Evolutionary conservation across 768 basidiomycete genomes (phyloP).

Genomic region (Serendipita sp.): DNA sequence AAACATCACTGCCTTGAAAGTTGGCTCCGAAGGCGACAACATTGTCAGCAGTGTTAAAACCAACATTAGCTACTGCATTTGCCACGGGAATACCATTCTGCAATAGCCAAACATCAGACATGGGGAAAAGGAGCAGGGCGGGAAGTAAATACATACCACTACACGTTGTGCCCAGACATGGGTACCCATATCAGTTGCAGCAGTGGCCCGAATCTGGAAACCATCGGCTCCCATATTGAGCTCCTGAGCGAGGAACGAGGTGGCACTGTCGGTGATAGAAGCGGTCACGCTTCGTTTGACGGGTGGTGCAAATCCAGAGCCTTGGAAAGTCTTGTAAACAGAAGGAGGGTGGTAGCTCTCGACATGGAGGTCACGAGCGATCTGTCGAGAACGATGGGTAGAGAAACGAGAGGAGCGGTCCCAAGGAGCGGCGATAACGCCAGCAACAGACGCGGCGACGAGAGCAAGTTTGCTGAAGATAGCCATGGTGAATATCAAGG

Average conservation of each 20-base stretch:
- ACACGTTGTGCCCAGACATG: slow-evolving; percentile 10
- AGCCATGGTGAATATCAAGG: neutral
- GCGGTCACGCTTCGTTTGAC: neutral
- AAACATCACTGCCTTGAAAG: slow-evolving; percentile 19
- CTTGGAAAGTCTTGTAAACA: neutral
- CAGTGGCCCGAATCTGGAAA: slow-evolving; percentile 3
- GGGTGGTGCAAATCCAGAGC: neutral
- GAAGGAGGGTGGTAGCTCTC: slow-evolving; percentile 2
- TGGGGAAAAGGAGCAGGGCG: neutral
- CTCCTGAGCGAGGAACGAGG: slow-evolving; percentile 3
- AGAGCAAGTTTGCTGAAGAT: slow-evolving; percentile 9
- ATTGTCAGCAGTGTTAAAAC: slow-evolving; percentile 1
- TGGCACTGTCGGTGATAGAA: slow-evolving; percentile 3
- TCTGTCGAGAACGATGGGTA: neutral
- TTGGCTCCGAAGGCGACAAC: slow-evolving; percentile 10
- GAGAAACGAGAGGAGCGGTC: neutral
- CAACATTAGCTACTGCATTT: slow-evolving; percentile 7
- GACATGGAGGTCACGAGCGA: neutral
- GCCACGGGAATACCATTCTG: slow-evolving; percentile 7
- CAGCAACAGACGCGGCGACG: neutral
- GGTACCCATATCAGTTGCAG: neutral
- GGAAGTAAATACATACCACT: slow-evolving; percentile 2
- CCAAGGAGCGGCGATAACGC: neutral
- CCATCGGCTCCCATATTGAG: slow-evolving; percentile 7
- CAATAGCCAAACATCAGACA: neutral